A percentile compares a stretch with the other conserved stretches of the same genome.
These are phyloP conservation scores for Ganoderma multipileum DNA, from an alignment of 1,284 basidiomycete species.

Conservation along the genomic window DNA sequence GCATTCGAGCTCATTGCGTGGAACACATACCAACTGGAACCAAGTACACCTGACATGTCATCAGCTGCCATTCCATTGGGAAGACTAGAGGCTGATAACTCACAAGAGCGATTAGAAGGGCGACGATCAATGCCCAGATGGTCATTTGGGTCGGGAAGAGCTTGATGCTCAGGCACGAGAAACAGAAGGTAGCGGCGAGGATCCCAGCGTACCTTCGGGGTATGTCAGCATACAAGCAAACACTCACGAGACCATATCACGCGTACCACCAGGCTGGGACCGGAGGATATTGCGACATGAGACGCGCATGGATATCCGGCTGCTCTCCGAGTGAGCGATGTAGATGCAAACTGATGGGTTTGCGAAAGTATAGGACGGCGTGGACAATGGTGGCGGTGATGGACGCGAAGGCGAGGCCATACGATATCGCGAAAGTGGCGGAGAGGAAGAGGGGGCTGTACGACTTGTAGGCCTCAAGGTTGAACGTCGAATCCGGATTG, in stretches of 20 bases:
- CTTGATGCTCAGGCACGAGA: slow-evolving; percentile 73
- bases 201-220: slow-evolving; percentile 31
- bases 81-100: background rate
- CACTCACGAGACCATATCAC: background rate
- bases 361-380: slow-evolving; percentile 81
- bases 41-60: slow-evolving; percentile 44
- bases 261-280: slow-evolving; percentile 47
- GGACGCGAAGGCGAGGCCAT: slow-evolving; percentile 65
- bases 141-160: slow-evolving; percentile 72
- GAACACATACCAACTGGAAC: slow-evolving; percentile 50
- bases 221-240: slow-evolving; percentile 1
- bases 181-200: slow-evolving; percentile 53
- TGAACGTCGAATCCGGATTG: slow-evolving; percentile 61
- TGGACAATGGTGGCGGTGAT: slow-evolving; percentile 76
- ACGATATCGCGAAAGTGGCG: slow-evolving; percentile 58
- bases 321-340: slow-evolving; percentile 70
- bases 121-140: slow-evolving; percentile 61
- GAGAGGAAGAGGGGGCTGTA: slow-evolving; percentile 91
- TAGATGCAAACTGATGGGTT: slow-evolving; percentile 70
- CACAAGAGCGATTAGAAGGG: slow-evolving; percentile 44
- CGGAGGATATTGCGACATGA: slow-evolving; percentile 83
- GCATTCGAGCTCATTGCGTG: background rate
- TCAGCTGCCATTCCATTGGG: background rate
- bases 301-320: slow-evolving; percentile 83
- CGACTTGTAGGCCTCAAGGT: slow-evolving; percentile 67